Conservation (phyloP, 768 basidiomycete genomes). For the Tephrocybe sp. region DNA sequence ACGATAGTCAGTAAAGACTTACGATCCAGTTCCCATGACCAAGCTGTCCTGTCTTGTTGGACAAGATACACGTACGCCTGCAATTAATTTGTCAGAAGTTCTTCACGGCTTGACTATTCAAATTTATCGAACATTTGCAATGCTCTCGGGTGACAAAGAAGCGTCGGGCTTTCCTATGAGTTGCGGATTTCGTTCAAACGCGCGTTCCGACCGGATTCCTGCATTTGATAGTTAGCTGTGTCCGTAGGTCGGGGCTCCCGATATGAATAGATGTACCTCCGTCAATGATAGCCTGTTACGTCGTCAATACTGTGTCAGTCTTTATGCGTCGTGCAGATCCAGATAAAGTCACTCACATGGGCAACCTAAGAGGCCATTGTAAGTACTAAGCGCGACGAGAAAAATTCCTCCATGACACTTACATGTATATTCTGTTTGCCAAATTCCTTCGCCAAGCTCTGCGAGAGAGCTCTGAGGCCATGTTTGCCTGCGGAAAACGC, state of each 20-base stretch:
- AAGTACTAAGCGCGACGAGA: too few relatives aligned
- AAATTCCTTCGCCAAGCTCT: conserved; percentile 75
- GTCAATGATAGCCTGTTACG: conserved; percentile 65
- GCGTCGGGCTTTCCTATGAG: conserved; percentile 40
- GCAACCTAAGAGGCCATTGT: conserved; percentile 46
- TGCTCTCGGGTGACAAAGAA: conserved; percentile 26
- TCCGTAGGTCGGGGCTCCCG: not conserved
- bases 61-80: conserved; percentile 69
- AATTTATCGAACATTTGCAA: not conserved
- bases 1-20: conserved; percentile 25
- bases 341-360: conserved; percentile 46
- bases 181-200: conserved; percentile 35
- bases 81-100: not conserved
- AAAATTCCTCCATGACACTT: too few relatives aligned
- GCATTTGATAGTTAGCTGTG: not conserved
- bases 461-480: conserved; percentile 59
- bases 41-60: conserved; percentile 67
- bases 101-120: not conserved
- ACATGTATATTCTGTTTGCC: conserved; percentile 74
- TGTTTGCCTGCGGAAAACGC: conserved; percentile 65
- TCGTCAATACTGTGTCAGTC: not conserved
- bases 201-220: conserved; percentile 33
- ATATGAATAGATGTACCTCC: conserved; percentile 37
- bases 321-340: conserved; percentile 9
- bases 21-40: conserved; percentile 82